A percentile compares a stretch with the other conserved stretches of the same genome.
These are phyloP conservation scores for Calonectria ilicicola DNA, from an alignment of 2,329 filamentous ascomycete genomes.

Conservation along the genomic window DNA sequence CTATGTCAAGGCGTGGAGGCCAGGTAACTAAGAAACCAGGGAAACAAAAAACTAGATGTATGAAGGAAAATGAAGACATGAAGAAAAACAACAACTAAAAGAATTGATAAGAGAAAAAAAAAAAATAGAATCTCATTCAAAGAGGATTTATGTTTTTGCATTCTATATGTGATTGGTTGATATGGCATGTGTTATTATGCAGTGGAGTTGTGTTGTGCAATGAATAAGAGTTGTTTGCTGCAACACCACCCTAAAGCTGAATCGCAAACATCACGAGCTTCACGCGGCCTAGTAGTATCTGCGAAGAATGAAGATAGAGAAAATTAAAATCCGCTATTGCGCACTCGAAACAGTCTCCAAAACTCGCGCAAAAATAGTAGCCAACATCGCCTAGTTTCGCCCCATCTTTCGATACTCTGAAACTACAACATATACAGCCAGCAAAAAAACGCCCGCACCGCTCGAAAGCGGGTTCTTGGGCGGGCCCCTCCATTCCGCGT, in stretches of 20 bases:
- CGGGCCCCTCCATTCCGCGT: neutral
- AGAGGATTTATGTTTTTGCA: neutral
- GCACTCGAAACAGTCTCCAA: neutral
- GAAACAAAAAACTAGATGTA: neutral
- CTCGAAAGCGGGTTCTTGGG: neutral
- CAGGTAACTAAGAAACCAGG: conserved; percentile 32
- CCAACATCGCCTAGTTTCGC: neutral
- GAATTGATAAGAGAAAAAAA: neutral
- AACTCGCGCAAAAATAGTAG: neutral
- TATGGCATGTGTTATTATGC: neutral
- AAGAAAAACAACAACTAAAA: neutral
- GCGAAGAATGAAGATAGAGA: neutral
- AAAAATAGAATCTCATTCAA: neutral
- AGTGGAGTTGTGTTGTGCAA: neutral
- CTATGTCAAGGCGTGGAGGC: conserved; percentile 67
- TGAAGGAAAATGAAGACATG: neutral
- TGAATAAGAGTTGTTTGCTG: neutral
- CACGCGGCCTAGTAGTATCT: neutral
- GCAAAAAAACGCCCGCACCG: neutral
- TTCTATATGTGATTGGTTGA: neutral
- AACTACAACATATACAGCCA: neutral
- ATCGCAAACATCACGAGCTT: conserved; percentile 5
- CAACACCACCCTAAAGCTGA: conserved; percentile 3
- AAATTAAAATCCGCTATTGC: neutral
- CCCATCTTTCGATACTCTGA: neutral